These are phyloP conservation scores for Lecanosticta acicola DNA, from an alignment of 2,329 filamentous ascomycete genomes.

Conservation along the genomic window DNA sequence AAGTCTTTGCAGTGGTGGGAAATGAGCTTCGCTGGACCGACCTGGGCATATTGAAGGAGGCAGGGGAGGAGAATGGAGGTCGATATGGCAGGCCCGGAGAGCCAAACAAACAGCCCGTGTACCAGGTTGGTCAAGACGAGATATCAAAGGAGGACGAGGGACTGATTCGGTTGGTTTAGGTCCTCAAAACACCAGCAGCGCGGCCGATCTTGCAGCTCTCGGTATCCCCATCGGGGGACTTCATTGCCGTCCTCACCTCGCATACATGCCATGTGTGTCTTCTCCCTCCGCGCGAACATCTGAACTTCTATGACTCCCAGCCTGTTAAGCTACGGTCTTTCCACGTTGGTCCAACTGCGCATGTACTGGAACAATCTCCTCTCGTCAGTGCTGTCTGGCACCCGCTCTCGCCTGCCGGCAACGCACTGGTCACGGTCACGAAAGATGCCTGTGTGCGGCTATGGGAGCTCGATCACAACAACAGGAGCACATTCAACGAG, in stretches of 20 bases:
- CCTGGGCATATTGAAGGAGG: slow-evolving; percentile 69
- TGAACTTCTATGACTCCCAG: slow-evolving; percentile 61
- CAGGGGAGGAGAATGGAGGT: slow-evolving; percentile 14
- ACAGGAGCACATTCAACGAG: slow-evolving; percentile 80
- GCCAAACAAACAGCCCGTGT: slow-evolving; percentile 10
- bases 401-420: slow-evolving; percentile 75
- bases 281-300: slow-evolving; percentile 73
- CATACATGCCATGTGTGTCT: slow-evolving; percentile 84
- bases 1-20: slow-evolving; percentile 82
- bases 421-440: slow-evolving; percentile 81
- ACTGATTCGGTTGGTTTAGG: slow-evolving; percentile 42
- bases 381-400: slow-evolving; percentile 86
- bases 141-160: neutral
- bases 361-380: slow-evolving; percentile 78
- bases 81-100: slow-evolving; percentile 9
- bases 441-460: slow-evolving; percentile 80
- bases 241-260: slow-evolving; percentile 76
- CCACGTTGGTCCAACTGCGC: slow-evolving; percentile 85
- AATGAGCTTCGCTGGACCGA: slow-evolving; percentile 91
- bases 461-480: slow-evolving; percentile 81
- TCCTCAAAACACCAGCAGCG: slow-evolving; percentile 70
- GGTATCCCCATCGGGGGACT: slow-evolving; percentile 75
- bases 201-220: slow-evolving; percentile 79
- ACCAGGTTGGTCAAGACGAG: slow-evolving; percentile 17
- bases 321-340: slow-evolving; percentile 78